Evolutionary conservation across 2,329 filamentous ascomycete species (phyloP).

Genomic region (Blastomyces emzantsi): DNA sequence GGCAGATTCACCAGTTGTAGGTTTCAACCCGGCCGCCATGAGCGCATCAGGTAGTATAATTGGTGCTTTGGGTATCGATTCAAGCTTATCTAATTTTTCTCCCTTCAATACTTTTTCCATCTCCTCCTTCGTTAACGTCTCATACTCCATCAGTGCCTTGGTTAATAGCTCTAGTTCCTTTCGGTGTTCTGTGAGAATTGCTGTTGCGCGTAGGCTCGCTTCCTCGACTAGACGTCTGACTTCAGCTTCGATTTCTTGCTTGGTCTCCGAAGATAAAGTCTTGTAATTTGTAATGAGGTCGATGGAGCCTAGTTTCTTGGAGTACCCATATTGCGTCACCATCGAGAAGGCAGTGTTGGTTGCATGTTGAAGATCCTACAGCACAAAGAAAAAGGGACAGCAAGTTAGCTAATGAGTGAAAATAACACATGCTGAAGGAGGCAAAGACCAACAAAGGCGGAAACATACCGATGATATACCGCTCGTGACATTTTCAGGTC

Average conservation of each 20-base stretch:
- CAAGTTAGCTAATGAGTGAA: not conserved
- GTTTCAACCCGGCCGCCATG: constrained; percentile 19
- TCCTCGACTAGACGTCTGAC: constrained; percentile 79
- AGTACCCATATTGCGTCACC: constrained; percentile 87
- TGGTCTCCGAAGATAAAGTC: constrained; percentile 74
- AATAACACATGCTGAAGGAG: not conserved
- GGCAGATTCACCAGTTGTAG: constrained; percentile 20
- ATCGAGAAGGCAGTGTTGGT: constrained; percentile 78
- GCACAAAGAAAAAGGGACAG: not conserved
- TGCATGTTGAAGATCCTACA: constrained; percentile 72
- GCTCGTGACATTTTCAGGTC: constrained; percentile 81
- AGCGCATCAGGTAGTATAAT: constrained; percentile 58
- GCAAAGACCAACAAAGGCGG: not conserved
- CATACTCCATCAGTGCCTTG: constrained; percentile 84
- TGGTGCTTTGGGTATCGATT: constrained; percentile 42
- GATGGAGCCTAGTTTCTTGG: constrained; percentile 74
- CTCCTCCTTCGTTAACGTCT: constrained; percentile 81
- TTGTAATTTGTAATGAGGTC: constrained; percentile 77
- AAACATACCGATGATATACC: constrained; percentile 66
- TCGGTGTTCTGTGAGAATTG: constrained; percentile 63
- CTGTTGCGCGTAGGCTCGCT: constrained; percentile 62
- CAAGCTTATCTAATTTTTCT: constrained; percentile 64
- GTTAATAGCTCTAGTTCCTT: constrained; percentile 82
- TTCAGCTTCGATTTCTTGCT: constrained; percentile 76
- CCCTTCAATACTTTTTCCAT: constrained; percentile 84